These are phyloP conservation scores for Quercus lobata DNA, from an alignment of 331 rosid species.

Conservation along the genomic window DNA sequence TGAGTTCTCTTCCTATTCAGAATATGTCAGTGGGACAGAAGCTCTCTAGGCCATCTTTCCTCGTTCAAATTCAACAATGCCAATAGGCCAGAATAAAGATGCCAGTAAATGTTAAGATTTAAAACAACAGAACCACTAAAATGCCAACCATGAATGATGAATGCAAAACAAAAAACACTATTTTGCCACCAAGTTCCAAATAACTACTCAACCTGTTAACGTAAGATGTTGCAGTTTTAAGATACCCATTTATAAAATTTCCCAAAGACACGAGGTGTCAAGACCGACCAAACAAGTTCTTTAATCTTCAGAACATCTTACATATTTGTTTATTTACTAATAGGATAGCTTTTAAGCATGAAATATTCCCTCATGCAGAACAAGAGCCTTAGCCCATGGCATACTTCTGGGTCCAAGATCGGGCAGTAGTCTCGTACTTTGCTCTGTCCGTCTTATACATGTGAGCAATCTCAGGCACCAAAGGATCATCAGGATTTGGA, in stretches of 20 bases:
- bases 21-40: too few species aligned
- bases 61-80: not conserved
- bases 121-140: not conserved
- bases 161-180: not conserved
- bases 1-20: too few species aligned
- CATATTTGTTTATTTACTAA: slow-evolving; percentile 37
- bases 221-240: not conserved
- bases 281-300: not conserved
- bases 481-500: slow-evolving; percentile 85
- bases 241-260: not conserved
- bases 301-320: slow-evolving; percentile 4
- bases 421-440: slow-evolving; percentile 68
- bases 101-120: not conserved
- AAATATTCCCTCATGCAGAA: not conserved
- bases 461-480: slow-evolving; percentile 77
- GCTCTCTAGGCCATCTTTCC: not conserved
- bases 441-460: slow-evolving; percentile 60
- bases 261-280: not conserved
- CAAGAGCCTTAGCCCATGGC: slow-evolving; percentile 56
- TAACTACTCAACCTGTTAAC: not conserved
- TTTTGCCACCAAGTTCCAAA: slow-evolving; percentile 7
- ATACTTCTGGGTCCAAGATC: slow-evolving; percentile 80
- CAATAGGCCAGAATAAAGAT: not conserved
- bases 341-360: slow-evolving; percentile 8
- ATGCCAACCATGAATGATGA: not conserved